Percentiles rank a stretch among this genome's conserved stretches.
phyloP scores from a whole-genome alignment of 2,329 filamentous ascomycete genomes.

The Aureobasidium sp. region DNA sequence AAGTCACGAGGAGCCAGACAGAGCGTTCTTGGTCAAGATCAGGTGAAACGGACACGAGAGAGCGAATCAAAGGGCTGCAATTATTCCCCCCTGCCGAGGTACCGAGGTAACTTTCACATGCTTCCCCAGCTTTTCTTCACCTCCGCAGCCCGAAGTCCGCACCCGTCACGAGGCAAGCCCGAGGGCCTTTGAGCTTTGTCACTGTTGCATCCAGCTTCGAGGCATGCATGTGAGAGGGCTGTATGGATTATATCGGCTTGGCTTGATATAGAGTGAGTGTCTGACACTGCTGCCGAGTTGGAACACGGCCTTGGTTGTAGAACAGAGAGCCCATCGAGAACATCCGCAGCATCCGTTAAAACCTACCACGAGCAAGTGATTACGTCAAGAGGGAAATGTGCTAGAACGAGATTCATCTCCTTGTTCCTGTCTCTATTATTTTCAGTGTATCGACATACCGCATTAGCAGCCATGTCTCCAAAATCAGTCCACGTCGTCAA shows the following conservation, averaged over 20 bases:
- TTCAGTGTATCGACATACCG: not conserved
- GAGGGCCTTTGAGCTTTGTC: not conserved
- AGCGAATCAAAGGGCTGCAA: slow-evolving; percentile 1
- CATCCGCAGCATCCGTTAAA: not conserved
- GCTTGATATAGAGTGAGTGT: not conserved
- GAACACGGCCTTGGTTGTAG: not conserved
- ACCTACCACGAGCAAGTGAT: not conserved
- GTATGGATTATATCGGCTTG: not conserved
- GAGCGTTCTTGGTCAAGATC: not conserved
- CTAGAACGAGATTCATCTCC: not conserved
- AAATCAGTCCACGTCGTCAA: slow-evolving; percentile 48
- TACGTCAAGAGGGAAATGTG: not conserved
- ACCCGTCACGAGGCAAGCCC: not conserved
- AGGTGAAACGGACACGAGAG: not conserved
- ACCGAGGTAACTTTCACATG: slow-evolving; percentile 5
- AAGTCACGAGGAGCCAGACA: not conserved
- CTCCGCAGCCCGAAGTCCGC: not conserved
- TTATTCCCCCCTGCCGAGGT: not conserved
- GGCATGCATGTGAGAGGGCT: not conserved
- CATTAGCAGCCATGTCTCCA: not conserved
- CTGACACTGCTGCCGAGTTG: not conserved
- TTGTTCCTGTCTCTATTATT: not conserved
- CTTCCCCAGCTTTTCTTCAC: slow-evolving; percentile 4
- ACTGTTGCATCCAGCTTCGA: not conserved
- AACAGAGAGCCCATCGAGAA: not conserved